Evolutionary conservation across 805 yeast genomes (phyloP).

Genomic region (Zygoascus ofunaensis): DNA sequence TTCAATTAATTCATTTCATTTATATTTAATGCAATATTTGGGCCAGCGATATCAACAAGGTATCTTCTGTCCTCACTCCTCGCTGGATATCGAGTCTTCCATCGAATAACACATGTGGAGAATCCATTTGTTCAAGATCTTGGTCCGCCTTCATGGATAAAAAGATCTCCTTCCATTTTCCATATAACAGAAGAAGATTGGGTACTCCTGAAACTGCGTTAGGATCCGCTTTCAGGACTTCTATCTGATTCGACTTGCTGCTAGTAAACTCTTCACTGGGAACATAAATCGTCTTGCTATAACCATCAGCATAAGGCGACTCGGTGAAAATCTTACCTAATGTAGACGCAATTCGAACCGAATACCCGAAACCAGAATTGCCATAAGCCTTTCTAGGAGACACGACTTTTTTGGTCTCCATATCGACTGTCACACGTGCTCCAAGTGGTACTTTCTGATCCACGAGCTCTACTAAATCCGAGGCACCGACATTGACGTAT

Average conservation of each 20-base stretch:
- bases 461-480: constrained; percentile 45
- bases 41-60: constrained; percentile 38
- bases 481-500: constrained; percentile 67
- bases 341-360: constrained; percentile 54
- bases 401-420: constrained; percentile 51
- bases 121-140: constrained; percentile 44
- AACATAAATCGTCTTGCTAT: constrained; percentile 55
- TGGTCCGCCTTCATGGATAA: constrained; percentile 42
- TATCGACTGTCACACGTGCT: constrained; percentile 74
- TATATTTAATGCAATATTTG: too few relatives aligned
- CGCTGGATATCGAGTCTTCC: constrained; percentile 45
- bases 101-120: constrained; percentile 61
- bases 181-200: constrained; percentile 47
- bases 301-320: constrained; percentile 56
- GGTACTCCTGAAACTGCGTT: constrained; percentile 15
- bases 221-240: constrained; percentile 12
- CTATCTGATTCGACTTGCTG: constrained; percentile 13
- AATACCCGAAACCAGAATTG: constrained; percentile 42
- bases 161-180: constrained; percentile 52
- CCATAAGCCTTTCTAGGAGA: constrained; percentile 60
- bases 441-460: constrained; percentile 58
- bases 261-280: constrained; percentile 53
- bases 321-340: constrained; percentile 66
- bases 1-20: too few relatives aligned
- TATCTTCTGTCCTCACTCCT: constrained; percentile 63